A percentile compares a stretch with the other conserved stretches of the same genome.
Conservation (phyloP, 495 filamentous ascomycete species). For the Penicillium chermesinum region DNA sequence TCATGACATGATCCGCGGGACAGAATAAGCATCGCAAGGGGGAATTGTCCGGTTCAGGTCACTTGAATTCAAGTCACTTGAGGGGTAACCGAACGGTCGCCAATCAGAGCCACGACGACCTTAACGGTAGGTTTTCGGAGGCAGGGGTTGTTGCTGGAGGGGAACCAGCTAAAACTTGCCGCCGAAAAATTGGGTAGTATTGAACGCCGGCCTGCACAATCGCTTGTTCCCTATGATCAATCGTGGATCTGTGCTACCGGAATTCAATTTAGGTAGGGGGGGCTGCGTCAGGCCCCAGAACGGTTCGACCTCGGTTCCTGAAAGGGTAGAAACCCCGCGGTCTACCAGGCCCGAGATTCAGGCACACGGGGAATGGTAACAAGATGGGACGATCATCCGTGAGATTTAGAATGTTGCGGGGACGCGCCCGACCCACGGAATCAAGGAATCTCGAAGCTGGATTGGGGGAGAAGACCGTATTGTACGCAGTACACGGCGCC, state of each 20-base stretch:
- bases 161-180: conserved; percentile 1
- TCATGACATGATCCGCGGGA: conserved; percentile 21
- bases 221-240: conserved; percentile 15
- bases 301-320: conserved; percentile 22
- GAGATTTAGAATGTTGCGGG: conserved; percentile 6
- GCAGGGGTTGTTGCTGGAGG: not conserved
- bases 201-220: conserved; percentile 13
- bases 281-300: not conserved
- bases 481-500: no score
- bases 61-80: not conserved
- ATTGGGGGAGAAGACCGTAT: conserved; percentile 11
- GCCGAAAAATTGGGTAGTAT: conserved; percentile 14
- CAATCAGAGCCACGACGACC: conserved; percentile 2
- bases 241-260: conserved; percentile 22
- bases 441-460: conserved; percentile 1
- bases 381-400: conserved; percentile 10
- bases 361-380: not conserved
- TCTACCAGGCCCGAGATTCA: conserved; percentile 7
- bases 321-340: conserved; percentile 10
- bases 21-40: conserved; percentile 19
- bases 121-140: conserved; percentile 3
- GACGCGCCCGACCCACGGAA: not conserved
- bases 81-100: not conserved
- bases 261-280: conserved; percentile 5
- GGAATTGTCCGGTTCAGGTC: not conserved